Evolutionary conservation across 139 green algal species (phyloP), one percentile per base, ranked within the genome.

Genomic region (Yamagishiella unicocca): DNA sequence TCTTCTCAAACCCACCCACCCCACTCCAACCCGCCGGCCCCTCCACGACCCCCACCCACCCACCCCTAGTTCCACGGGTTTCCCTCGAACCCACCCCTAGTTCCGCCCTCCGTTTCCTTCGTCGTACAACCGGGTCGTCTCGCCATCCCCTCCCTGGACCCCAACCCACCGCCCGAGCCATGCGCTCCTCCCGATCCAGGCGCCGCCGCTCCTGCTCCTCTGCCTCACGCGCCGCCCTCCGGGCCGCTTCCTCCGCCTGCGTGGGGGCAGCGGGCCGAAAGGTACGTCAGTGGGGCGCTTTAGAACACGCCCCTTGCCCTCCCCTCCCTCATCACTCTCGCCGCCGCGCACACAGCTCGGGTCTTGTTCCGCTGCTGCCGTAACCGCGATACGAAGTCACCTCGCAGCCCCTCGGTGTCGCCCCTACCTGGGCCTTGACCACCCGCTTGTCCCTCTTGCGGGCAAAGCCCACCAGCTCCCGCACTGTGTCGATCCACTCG

Each of bases 371-470:
- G n/a, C n/a, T n/a, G n/a, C n/a, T n/a, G n/a, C n/a, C n/a, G n/a
- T n/a, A n/a, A n/a, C n/a, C n/a, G n/a, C n/a, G n/a, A n/a, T n/a
- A n/a, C n/a, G n/a, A n/a, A n/a, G n/a, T n/a, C n/a, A n/a, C n/a
- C n/a, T n/a, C n/a, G n/a, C n/a, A n/a, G n/a, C n/a, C n/a, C n/a
- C n/a, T n/a, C n/a, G n/a, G n/a, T n/a, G n/a, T n/a, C n/a, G n/a
- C n/a, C 24, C 87, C 2, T 75, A 93, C 86, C 91, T 93, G 89
- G 35, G 84, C 88, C 79, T 90, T 91, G 4, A 89, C 88, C 54
- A 98, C 93, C 19, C 97, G 93, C 84, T 94, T 94, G 91, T 99
- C 97, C 0, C 97, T 68, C 91, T 98, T 99, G 35, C 92, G 90
- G 42, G 99, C 94, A 90, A 98, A 99, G 6, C 85, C 91, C 24